A percentile compares a stretch with the other conserved stretches of the same genome.
phyloP scores from a whole-genome alignment of 1,139 yeast species.

The Yamadazyma blattariae region DNA sequence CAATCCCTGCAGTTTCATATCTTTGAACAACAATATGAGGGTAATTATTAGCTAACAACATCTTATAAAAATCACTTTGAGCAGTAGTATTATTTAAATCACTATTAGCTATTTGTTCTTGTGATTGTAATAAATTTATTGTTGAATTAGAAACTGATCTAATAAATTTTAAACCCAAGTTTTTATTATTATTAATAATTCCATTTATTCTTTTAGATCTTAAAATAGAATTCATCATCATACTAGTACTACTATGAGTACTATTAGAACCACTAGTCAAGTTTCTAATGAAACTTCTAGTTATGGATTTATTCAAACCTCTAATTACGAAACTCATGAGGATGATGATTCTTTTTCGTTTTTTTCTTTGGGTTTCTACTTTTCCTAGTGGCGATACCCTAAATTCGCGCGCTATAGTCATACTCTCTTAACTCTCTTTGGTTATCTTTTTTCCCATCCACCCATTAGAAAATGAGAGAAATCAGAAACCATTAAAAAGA shows the following conservation, averaged over 20 bases:
- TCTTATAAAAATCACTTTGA: slow-evolving; percentile 81
- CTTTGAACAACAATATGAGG: slow-evolving; percentile 93
- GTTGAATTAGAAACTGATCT: slow-evolving; percentile 16
- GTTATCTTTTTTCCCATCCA: too few species aligned
- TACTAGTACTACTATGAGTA: neutral
- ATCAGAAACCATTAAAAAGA: too few species aligned
- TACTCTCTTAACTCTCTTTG: too few species aligned
- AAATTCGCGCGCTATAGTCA: too few species aligned
- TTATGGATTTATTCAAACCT: neutral
- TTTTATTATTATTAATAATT: too few species aligned
- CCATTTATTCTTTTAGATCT: neutral
- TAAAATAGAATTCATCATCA: too few species aligned
- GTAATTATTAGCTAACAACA: slow-evolving; percentile 70
- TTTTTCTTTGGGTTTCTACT: too few species aligned
- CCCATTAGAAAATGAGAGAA: too few species aligned
- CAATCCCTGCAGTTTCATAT: slow-evolving; percentile 88
- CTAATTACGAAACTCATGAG: neutral
- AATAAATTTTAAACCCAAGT: neutral
- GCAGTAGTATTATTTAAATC: slow-evolving; percentile 62
- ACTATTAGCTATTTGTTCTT: slow-evolving; percentile 81
- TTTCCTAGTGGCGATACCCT: too few species aligned
- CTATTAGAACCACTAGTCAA: too few species aligned
- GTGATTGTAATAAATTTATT: slow-evolving; percentile 51
- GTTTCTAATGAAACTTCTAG: neutral
- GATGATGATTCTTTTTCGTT: neutral